Evolutionary conservation across 106 monocot species (phyloP).

Genomic region (Dioscorea dumetorum): DNA sequence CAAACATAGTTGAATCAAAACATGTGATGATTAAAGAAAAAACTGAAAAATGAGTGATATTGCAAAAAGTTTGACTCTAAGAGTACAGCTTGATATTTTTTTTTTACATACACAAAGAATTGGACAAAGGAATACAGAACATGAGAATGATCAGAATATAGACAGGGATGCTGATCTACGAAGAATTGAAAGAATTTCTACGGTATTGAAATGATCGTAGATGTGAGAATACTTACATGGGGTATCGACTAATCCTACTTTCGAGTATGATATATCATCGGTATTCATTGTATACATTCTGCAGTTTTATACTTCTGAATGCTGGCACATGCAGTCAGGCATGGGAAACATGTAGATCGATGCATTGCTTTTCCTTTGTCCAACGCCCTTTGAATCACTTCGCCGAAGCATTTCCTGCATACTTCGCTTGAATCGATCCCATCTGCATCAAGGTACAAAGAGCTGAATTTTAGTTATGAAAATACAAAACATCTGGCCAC

Average conservation of each 20-base stretch:
- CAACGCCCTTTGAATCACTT: conserved; percentile 66
- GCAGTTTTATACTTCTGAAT: conserved; percentile 12
- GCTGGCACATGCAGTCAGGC: conserved; percentile 97
- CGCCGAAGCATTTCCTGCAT: conserved; percentile 85
- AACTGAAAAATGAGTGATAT: not conserved
- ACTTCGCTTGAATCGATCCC: conserved; percentile 80
- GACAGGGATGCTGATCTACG: not conserved
- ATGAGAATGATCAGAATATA: too few relatives aligned
- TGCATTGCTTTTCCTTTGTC: conserved; percentile 48
- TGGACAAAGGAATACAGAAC: not conserved
- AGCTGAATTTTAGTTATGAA: too few relatives aligned
- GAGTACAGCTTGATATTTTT: not conserved
- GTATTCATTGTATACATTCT: not conserved
- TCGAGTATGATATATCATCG: too few relatives aligned
- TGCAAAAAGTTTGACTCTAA: too few relatives aligned
- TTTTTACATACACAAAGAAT: not conserved
- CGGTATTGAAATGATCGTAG: not conserved
- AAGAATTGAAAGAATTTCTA: conserved; percentile 12
- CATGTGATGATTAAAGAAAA: not conserved
- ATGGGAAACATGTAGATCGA: conserved; percentile 76
- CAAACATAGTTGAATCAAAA: too few relatives aligned
- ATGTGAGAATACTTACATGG: conserved; percentile 2
- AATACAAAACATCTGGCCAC: too few relatives aligned
- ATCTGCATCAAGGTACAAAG: conserved; percentile 34
- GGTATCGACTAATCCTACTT: conserved; percentile 1